Percentiles rank a stretch among this genome's conserved stretches.
Evolutionary conservation across 2,329 filamentous ascomycete genomes (phyloP).

Genomic region (Colletotrichum viniferum): DNA sequence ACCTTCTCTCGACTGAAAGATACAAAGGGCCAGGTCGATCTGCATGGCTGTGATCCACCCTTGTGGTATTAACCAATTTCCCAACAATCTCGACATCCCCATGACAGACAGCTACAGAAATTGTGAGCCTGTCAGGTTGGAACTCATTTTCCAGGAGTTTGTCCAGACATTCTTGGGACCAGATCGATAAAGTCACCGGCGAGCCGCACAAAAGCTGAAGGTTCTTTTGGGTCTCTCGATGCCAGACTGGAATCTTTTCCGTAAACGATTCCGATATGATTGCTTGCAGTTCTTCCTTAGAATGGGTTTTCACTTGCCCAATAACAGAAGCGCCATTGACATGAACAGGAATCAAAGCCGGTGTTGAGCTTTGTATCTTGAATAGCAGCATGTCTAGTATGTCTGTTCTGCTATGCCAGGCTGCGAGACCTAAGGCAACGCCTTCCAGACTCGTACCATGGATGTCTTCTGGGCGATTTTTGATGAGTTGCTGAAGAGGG

Average conservation of each 20-base stretch:
- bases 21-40: not conserved
- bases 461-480: rapidly evolving
- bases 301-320: no score
- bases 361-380: no score
- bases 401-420: rapidly evolving
- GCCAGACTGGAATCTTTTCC: not conserved
- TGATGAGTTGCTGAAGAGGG: rapidly evolving
- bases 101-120: not conserved
- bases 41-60: no score
- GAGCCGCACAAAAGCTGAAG: not conserved
- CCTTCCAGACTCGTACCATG: not conserved
- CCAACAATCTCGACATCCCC: not conserved
- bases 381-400: not conserved
- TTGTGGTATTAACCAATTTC: no score
- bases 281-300: no score
- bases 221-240: not conserved
- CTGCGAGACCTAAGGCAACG: rapidly evolving
- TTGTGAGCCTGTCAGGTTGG: rapidly evolving
- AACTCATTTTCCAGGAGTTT: not conserved
- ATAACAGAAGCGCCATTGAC: no score
- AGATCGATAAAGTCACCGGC: rapidly evolving
- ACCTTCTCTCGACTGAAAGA: not conserved
- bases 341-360: no score
- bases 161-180: not conserved
- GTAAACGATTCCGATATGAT: no score